Base-by-base conservation (phyloP, 2,329 filamentous ascomycete species). In the Gnomoniopsis sp. region DNA sequence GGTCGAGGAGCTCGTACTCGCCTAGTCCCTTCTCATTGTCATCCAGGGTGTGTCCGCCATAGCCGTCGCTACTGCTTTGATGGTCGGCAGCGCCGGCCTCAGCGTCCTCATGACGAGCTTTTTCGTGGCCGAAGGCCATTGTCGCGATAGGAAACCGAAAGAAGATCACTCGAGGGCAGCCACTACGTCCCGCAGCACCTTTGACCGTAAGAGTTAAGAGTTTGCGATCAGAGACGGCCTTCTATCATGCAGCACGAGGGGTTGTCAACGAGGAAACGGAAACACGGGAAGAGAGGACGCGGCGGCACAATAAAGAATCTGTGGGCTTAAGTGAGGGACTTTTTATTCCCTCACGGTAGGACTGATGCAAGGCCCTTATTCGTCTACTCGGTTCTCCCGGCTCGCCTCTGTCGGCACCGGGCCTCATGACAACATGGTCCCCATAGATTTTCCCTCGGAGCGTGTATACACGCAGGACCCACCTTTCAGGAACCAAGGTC, bases 1-100 rank as follows among this genome's bases (percentile, higher is more conserved):
- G 68, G 56, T 72, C 69, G 11, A 72, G 67, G 1, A 65, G 64
- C 41, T 70, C 70, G 47, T 70, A 72, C 57, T 72, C 70, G 46
- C 63, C 67, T 33, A 72, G 58, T 3, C 70, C 67, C 1, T 63
- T 62, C 48, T 44, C 50, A 22, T 43, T 41, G 22, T 34, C 21
- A 14, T 48, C 49, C 34, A 44, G 48, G 26, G 22, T 43, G 2
- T 44, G 53, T 30, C 54, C 49, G 17, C 49, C 53, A 21, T 22
- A 23, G 15, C 46, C 46, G n/a, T 21, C 46, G 36, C 23, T 49
- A 46, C 33, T 49, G 26, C 44, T n/a, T 46, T 48, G 53, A 19
- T 26, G 49, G 30, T 44, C 41, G 6, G 49, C 49, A 30, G 55
- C 55, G 15, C 55, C 23, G 34, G 61, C 61, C 55, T 62, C 61